A percentile compares a stretch with the other conserved stretches of the same genome.
These are phyloP conservation scores for Chaetoceros tenuissimus DNA, from an alignment of 108 stramenopile species.

Conservation along the genomic window DNA sequence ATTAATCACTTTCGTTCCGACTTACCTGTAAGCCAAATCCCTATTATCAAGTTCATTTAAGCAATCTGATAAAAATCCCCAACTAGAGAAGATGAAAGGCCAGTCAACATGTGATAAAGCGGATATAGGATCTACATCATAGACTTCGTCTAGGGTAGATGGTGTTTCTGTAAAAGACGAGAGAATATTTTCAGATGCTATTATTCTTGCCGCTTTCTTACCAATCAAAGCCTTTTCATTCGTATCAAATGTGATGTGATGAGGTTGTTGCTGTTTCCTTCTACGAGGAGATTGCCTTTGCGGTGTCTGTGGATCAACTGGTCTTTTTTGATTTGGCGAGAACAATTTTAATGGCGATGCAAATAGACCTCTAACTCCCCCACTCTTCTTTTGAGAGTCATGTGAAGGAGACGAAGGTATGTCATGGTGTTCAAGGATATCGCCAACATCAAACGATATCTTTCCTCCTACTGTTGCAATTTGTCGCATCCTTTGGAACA, in stretches of 20 bases:
- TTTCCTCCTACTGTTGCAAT: conserved; percentile 19
- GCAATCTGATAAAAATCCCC: conserved; percentile 50
- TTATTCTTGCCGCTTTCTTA: conserved; percentile 14
- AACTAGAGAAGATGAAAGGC: conserved; percentile 54
- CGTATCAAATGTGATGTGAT: conserved; percentile 6
- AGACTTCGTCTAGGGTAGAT: background rate
- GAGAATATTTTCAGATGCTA: conserved; percentile 19
- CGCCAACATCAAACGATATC: background rate
- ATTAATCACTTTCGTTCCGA: background rate
- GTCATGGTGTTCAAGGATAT: conserved; percentile 16
- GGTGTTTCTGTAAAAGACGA: conserved; percentile 10
- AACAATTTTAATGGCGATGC: conserved; percentile 36
- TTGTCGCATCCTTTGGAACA: conserved; percentile 44
- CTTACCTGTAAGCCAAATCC: conserved; percentile 45
- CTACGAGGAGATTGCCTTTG: background rate
- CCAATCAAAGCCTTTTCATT: conserved; percentile 21
- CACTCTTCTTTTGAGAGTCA: background rate
- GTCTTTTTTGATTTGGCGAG: background rate
- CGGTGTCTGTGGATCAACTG: background rate
- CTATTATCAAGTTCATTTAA: conserved; percentile 60
- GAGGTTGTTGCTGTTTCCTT: background rate
- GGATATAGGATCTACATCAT: conserved; percentile 22
- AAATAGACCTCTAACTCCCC: conserved; percentile 23
- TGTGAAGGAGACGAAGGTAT: conserved; percentile 8
- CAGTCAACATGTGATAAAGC: conserved; percentile 57